Conservation (phyloP, 1,284 basidiomycete genomes). For the Tilletia indica region DNA sequence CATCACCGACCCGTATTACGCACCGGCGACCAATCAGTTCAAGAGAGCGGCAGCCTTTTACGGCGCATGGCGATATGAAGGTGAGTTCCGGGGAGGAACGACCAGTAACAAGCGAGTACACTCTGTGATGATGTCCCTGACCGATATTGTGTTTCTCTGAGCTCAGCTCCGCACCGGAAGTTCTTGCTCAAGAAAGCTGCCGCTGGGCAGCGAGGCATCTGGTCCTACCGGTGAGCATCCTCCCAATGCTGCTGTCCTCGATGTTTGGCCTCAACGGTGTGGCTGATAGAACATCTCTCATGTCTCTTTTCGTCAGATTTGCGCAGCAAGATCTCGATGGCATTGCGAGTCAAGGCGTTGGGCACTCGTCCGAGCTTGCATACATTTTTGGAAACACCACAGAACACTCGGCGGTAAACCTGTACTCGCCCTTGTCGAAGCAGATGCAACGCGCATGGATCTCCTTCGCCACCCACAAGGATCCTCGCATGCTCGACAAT, state of each 20-base stretch:
- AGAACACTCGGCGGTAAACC: too few species aligned
- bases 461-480: background rate
- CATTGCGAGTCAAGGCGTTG: too few species aligned
- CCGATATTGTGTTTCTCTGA: too few species aligned
- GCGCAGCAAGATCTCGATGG: too few species aligned
- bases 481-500: background rate
- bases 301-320: too few species aligned
- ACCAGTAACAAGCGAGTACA: too few species aligned
- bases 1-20: background rate
- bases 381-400: conserved; percentile 1
- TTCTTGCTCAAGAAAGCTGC: background rate
- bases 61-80: background rate
- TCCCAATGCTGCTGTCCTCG: too few species aligned
- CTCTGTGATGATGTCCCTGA: too few species aligned
- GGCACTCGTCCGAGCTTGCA: background rate
- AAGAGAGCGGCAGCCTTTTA: background rate
- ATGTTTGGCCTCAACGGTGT: background rate
- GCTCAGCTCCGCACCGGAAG: conserved; percentile 1
- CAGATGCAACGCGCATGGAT: conserved; percentile 8
- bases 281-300: too few species aligned
- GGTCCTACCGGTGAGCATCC: conserved; percentile 1
- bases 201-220: background rate
- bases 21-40: conserved; percentile 10
- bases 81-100: too few species aligned
- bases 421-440: background rate